Base-by-base conservation (phyloP, 495 filamentous ascomycete genomes). In the Penicillium fimorum region DNA sequence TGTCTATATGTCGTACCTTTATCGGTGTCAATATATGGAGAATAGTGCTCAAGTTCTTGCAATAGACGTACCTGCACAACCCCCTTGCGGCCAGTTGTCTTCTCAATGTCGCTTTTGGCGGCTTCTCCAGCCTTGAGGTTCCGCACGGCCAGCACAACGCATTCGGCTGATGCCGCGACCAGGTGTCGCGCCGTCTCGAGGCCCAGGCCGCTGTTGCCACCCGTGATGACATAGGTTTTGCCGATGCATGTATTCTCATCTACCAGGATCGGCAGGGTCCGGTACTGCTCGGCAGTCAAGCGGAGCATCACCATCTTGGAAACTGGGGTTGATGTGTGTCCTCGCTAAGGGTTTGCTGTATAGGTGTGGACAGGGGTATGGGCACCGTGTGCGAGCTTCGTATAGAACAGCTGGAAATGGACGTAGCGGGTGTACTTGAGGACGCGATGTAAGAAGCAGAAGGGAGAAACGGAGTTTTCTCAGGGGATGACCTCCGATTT, bases 141-240 rank as follows among this genome's bases (percentile, higher is more conserved):
- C 15, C 82, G 79, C 2, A 81, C 79, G 5, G 75, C 80, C 1
- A 84, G 60, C 48, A 84, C 72, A 5, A 84, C 67, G 33, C 61
- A 66, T 3, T 67, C 68, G 9, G 82, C 70, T 1, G 18, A 43
- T 25, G 37, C 35, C 17, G 43, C 18, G 15, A 60, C 55, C 17
- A 68, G 35, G 27, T 64, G 64, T 10, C 55, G 47, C 4, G 67
- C 65, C 4, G 67, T 47, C 57, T 70, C 69, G 30, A 68, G 49
- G n/a, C 69, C 69, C 1, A 74, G 55, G 24, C 69, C 69, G 4
- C 46, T 15, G 27, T 72, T 74, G n/a, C 50, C 62, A 29, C 68
- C 66, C 0, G 69, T 72, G 12, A 73, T 55, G 37, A 71, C 57
- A 50, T 60, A 56, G 33, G 64, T 72, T 38, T 65, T 57, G 40